phyloP scores from a whole-genome alignment of 2,329 filamentous ascomycete genomes.

The Cordyceps militaris region DNA sequence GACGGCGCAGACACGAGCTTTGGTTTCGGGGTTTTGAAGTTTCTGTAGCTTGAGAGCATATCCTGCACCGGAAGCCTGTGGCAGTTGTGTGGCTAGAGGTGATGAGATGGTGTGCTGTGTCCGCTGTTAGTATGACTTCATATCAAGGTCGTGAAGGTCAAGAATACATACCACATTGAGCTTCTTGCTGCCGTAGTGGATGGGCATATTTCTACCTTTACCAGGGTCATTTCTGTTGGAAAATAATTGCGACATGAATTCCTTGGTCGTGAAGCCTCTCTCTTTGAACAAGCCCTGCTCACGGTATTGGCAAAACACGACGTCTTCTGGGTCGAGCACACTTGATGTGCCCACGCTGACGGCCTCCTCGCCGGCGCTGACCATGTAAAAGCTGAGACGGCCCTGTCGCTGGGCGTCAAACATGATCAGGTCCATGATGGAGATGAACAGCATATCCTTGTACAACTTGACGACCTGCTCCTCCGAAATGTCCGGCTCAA shows the following conservation, averaged over 20 bases:
- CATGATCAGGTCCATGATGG: conserved; percentile 96
- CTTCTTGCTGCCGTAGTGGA: conserved; percentile 83
- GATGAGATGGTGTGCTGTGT: conserved; percentile 72
- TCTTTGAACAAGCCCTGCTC: conserved; percentile 89
- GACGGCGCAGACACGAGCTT: conserved; percentile 65
- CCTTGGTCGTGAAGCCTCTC: conserved; percentile 74
- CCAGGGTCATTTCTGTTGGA: conserved; percentile 76
- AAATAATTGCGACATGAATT: conserved; percentile 96
- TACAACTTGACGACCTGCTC: conserved; percentile 53
- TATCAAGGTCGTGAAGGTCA: neutral
- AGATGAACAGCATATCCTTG: conserved; percentile 58
- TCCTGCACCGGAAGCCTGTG: conserved; percentile 78
- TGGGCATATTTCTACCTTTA: conserved; percentile 88
- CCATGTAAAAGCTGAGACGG: conserved; percentile 96
- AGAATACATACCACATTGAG: conserved; percentile 66
- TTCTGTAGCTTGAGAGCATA: conserved; percentile 82
- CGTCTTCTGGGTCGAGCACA: conserved; percentile 74
- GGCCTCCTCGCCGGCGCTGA: conserved; percentile 88
- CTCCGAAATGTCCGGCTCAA: conserved; percentile 62
- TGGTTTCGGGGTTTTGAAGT: conserved; percentile 59
- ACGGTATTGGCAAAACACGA: conserved; percentile 90
- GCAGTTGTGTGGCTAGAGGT: conserved; percentile 80
- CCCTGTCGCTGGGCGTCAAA: conserved; percentile 95
- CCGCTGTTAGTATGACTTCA: neutral
- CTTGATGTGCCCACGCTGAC: conserved; percentile 85